Percentiles rank a stretch among this genome's conserved stretches.
phyloP scores from a whole-genome alignment of 192 early-diverging fungal genomes.

The Kappamyces sp. region DNA sequence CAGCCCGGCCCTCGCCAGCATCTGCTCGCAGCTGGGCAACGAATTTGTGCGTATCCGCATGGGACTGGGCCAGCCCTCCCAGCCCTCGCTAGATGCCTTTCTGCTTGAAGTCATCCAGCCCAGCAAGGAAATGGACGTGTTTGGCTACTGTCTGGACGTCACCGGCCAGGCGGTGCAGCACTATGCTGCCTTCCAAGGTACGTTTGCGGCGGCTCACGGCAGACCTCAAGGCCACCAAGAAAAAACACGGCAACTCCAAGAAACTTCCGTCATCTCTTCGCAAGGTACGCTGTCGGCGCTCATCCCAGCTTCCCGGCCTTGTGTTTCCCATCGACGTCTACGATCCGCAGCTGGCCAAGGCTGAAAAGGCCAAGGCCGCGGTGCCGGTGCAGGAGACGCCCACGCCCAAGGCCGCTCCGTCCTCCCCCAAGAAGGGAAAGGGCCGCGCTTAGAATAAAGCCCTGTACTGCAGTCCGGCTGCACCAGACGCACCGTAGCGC shows the following conservation, averaged over 20 bases:
- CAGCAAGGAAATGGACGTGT: conserved; percentile 54
- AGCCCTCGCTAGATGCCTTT: conserved; percentile 31
- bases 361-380: no score
- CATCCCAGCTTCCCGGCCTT: conserved; percentile 17
- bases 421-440: no score
- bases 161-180: conserved; percentile 49
- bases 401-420: no score
- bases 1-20: conserved; percentile 50
- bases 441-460: no score
- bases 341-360: neutral
- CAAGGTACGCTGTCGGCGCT: conserved; percentile 8
- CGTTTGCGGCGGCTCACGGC: no score
- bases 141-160: conserved; percentile 44
- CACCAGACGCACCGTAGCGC: no score
- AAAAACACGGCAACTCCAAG: conserved; percentile 48
- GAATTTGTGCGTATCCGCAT: conserved; percentile 50
- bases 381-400: no score
- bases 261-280: conserved; percentile 47
- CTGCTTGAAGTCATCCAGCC: conserved; percentile 44
- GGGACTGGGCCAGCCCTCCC: conserved; percentile 46
- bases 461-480: no score
- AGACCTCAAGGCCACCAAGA: conserved; percentile 48
- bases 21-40: conserved; percentile 33
- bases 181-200: conserved; percentile 35
- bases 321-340: conserved; percentile 6